A percentile compares a stretch with the other conserved stretches of the same genome.
These are phyloP conservation scores for Phytopythium delawarense DNA, from an alignment of 352 stramenopile genomes.

Conservation along the genomic window DNA sequence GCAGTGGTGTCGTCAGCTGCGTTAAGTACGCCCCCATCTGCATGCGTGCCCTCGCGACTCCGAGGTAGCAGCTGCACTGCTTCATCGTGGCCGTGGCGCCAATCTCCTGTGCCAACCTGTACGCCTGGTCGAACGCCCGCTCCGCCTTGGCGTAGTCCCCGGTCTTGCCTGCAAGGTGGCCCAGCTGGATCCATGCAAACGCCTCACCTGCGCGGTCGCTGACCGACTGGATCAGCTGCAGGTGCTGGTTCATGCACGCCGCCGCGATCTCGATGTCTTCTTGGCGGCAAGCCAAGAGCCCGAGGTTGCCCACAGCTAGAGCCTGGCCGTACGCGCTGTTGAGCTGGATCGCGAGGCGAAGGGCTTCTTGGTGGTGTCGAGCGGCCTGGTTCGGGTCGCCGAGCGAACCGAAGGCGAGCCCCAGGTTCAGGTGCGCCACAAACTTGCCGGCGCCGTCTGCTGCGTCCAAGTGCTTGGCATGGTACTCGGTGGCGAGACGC, in stretches of 20 bases:
- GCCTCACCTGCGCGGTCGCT: constrained; percentile 70
- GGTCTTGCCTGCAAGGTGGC: constrained; percentile 56
- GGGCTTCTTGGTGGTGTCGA: constrained; percentile 81
- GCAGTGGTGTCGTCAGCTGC: constrained; percentile 33
- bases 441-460: constrained; percentile 85
- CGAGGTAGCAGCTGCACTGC: constrained; percentile 80
- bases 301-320: constrained; percentile 85
- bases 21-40: constrained; percentile 60
- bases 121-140: constrained; percentile 74
- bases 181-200: constrained; percentile 86
- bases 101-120: constrained; percentile 68
- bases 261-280: constrained; percentile 71
- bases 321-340: constrained; percentile 85
- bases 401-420: constrained; percentile 71
- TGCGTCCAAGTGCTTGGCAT: constrained; percentile 73
- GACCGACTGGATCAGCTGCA: constrained; percentile 87
- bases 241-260: constrained; percentile 87
- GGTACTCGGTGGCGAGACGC: constrained; percentile 50
- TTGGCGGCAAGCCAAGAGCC: constrained; percentile 79
- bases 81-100: constrained; percentile 62
- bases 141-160: constrained; percentile 63
- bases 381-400: constrained; percentile 64
- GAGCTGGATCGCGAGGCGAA: constrained; percentile 81
- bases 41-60: constrained; percentile 56
- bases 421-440: constrained; percentile 84